phyloP scores from a whole-genome alignment of 257 asterid genomes.

The Striga asiatica region DNA sequence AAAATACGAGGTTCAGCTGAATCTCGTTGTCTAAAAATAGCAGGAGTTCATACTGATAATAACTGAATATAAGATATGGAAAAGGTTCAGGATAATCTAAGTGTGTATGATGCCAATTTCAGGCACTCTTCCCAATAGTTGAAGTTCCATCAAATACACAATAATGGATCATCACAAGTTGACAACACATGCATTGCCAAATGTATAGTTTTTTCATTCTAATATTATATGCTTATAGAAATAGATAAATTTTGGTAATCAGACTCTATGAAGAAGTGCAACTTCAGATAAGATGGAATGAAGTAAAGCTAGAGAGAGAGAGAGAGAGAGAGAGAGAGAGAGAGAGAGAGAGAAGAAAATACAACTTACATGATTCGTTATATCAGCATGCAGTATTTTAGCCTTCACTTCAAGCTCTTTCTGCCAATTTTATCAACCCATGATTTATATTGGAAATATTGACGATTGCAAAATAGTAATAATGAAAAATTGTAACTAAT shows the following conservation, averaged over 20 bases:
- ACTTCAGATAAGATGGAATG: background rate
- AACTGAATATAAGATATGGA: no score
- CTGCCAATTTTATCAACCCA: slow-evolving; percentile 30
- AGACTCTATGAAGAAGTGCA: background rate
- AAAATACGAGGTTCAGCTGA: background rate
- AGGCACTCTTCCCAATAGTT: background rate
- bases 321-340: background rate
- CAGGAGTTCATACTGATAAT: no score
- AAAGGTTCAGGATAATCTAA: background rate
- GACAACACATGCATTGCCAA: background rate
- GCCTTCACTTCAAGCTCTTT: slow-evolving; percentile 69
- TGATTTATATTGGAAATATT: slow-evolving; percentile 7
- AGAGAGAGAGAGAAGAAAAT: background rate
- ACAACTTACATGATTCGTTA: slow-evolving; percentile 56
- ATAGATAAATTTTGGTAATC: background rate
- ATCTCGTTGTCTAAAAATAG: slow-evolving; percentile 1
- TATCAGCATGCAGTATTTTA: slow-evolving; percentile 57
- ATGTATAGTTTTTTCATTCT: slow-evolving; percentile 1
- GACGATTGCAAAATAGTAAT: slow-evolving; percentile 2
- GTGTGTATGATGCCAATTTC: background rate
- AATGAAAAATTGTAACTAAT: slow-evolving; percentile 1
- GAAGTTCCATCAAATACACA: background rate
- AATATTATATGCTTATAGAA: slow-evolving; percentile 2
- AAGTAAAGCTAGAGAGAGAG: background rate
- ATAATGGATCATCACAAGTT: background rate